Evolutionary conservation across 164 flowering plant genomes (phyloP).

Genomic region (Liquidambar formosana): DNA sequence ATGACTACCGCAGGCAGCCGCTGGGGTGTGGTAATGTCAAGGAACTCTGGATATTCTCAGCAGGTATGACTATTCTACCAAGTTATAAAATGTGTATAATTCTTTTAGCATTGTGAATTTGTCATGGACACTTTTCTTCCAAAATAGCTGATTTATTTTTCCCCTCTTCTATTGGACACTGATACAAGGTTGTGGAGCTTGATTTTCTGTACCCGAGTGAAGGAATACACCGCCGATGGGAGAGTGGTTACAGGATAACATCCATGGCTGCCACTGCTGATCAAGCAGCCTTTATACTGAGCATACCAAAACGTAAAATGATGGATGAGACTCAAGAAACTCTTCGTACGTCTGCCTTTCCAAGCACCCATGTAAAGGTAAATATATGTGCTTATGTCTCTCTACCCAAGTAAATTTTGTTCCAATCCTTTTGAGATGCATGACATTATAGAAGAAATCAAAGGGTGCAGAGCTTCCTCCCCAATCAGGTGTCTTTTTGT

Average conservation of each 20-base stretch:
- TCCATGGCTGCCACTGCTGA: slow-evolving; percentile 81
- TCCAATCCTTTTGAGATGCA: too few relatives aligned
- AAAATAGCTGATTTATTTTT: background rate
- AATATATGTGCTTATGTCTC: background rate
- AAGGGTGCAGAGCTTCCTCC: too few relatives aligned
- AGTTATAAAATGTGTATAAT: background rate
- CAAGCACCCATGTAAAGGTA: slow-evolving; percentile 78
- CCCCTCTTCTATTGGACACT: slow-evolving; percentile 4
- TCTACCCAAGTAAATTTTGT: too few relatives aligned
- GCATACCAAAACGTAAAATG: slow-evolving; percentile 61
- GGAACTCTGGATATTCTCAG: slow-evolving; percentile 75
- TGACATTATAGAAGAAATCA: too few relatives aligned
- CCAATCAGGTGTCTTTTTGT: too few relatives aligned
- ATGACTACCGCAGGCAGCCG: slow-evolving; percentile 87
- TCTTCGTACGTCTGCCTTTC: slow-evolving; percentile 69
- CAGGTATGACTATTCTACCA: slow-evolving; percentile 49
- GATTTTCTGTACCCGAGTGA: slow-evolving; percentile 90
- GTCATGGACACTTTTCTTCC: background rate
- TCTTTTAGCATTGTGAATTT: background rate
- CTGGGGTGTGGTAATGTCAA: slow-evolving; percentile 94
- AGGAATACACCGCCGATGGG: slow-evolving; percentile 84
- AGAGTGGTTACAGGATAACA: slow-evolving; percentile 79
- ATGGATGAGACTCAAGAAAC: slow-evolving; percentile 80
- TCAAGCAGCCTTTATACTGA: slow-evolving; percentile 69
- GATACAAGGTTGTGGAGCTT: slow-evolving; percentile 75